Percentiles rank a stretch among this genome's conserved stretches.
Conservation (phyloP, 257 asterid species). For the Phtheirospermum japonicum region DNA sequence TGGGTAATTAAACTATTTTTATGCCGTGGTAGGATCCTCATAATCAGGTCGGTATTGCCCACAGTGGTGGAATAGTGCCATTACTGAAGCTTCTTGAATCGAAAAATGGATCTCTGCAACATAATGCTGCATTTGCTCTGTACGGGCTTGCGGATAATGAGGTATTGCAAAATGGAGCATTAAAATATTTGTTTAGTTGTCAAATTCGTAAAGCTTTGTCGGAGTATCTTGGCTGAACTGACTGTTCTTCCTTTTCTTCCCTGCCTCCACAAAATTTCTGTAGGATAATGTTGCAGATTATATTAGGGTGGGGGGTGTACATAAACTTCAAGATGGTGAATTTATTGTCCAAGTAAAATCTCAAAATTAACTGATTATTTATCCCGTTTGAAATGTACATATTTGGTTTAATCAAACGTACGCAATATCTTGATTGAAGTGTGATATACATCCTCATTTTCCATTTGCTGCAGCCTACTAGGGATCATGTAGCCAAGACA, state of each 20-base stretch:
- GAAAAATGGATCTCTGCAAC: constrained; percentile 94
- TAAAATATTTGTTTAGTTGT: constrained; percentile 14
- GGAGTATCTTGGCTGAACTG: constrained; percentile 9
- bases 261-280: constrained; percentile 15
- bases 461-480: no score
- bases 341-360: constrained; percentile 80
- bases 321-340: constrained; percentile 96
- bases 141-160: constrained; percentile 99
- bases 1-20: constrained; percentile 5
- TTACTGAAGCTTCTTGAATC: constrained; percentile 88
- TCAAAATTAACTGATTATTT: no score
- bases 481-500: no score
- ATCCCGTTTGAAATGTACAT: no score
- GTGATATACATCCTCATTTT: no score
- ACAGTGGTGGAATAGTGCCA: constrained; percentile 82
- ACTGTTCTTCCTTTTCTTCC: constrained; percentile 17
- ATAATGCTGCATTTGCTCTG: constrained; percentile 98
- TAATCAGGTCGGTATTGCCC: constrained; percentile 98
- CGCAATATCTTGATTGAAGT: no score
- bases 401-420: no score
- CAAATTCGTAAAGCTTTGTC: constrained; percentile 3
- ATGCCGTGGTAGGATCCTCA: constrained; percentile 65
- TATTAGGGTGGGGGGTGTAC: constrained; percentile 90
- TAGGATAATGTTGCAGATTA: constrained; percentile 96
- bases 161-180: constrained; percentile 38